phyloP scores from a whole-genome alignment of 1,139 yeast species.

The Lodderomyces margitis region DNA sequence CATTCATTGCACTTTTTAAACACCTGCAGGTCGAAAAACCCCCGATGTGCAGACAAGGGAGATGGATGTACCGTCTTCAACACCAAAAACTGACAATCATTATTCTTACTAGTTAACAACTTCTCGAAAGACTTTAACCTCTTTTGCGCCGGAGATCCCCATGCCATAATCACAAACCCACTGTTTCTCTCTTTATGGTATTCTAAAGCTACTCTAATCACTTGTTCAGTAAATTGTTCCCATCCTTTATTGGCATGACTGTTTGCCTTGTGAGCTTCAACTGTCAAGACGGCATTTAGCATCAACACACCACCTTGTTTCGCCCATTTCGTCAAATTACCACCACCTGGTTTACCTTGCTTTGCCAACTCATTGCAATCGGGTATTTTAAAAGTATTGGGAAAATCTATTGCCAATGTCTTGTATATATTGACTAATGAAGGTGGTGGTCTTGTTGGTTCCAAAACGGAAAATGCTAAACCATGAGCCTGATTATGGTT shows the following conservation, averaged over 20 bases:
- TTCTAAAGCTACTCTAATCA: conserved; percentile 48
- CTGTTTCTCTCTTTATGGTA: conserved; percentile 26
- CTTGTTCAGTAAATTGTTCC: conserved; percentile 84
- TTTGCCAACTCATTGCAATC: conserved; percentile 30
- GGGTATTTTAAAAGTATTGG: conserved; percentile 59
- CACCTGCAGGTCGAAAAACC: conserved; percentile 73
- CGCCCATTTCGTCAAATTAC: conserved; percentile 84
- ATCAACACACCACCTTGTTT: conserved; percentile 74
- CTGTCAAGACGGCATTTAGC: conserved; percentile 87
- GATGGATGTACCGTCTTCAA: conserved; percentile 88
- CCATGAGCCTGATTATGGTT: conserved; percentile 95
- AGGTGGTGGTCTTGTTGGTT: conserved; percentile 87
- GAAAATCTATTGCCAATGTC: conserved; percentile 68
- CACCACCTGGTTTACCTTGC: conserved; percentile 44
- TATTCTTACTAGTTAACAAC: conserved; percentile 21
- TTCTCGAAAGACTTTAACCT: conserved; percentile 48
- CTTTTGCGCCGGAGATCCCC: conserved; percentile 94
- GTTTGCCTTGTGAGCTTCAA: conserved; percentile 89
- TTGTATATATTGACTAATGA: conserved; percentile 86
- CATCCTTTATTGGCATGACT: conserved; percentile 92
- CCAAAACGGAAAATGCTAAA: conserved; percentile 84
- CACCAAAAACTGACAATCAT: conserved; percentile 40
- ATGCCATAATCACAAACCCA: conserved; percentile 79
- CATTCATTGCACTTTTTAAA: conserved; percentile 73
- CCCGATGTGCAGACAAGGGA: conserved; percentile 85